Evolutionary conservation across 768 basidiomycete species (phyloP).

Genomic region (Clitopilus hobsonii): DNA sequence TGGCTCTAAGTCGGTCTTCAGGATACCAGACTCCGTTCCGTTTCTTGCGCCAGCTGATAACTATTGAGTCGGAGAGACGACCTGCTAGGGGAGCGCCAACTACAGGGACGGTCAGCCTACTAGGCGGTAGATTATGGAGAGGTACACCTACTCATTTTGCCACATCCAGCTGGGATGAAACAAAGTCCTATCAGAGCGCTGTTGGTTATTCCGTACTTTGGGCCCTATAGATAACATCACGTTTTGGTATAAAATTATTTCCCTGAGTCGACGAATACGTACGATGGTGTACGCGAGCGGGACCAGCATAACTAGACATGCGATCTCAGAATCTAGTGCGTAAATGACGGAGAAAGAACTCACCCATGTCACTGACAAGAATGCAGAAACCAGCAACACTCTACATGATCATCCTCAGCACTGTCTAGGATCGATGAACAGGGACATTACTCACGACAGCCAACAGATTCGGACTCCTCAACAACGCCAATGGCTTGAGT

Average conservation of each 20-base stretch:
- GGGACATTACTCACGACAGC: slow-evolving; percentile 27
- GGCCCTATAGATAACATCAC: background rate
- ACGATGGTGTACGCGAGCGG: slow-evolving; percentile 17
- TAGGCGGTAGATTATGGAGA: background rate
- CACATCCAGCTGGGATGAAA: background rate
- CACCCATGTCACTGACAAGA: slow-evolving; percentile 26
- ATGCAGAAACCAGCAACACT: slow-evolving; percentile 8
- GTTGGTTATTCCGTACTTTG: background rate
- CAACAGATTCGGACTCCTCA: slow-evolving; percentile 41
- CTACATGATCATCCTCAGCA: background rate
- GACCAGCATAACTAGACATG: slow-evolving; percentile 26
- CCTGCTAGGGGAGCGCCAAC: slow-evolving; percentile 46
- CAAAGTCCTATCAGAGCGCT: background rate
- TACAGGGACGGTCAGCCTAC: slow-evolving; percentile 9
- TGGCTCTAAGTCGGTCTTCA: slow-evolving; percentile 61
- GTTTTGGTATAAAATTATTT: background rate
- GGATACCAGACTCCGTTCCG: slow-evolving; percentile 45
- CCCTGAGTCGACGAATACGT: background rate
- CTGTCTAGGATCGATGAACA: background rate
- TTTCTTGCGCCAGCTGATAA: slow-evolving; percentile 29
- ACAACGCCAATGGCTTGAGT: slow-evolving; percentile 29
- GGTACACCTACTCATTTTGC: background rate
- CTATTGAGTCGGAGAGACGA: slow-evolving; percentile 34
- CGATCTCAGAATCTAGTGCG: background rate
- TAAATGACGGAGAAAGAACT: background rate